These are phyloP conservation scores for Porpolomopsis calyptriformis DNA, from an alignment of 768 basidiomycete genomes.

Conservation along the genomic window DNA sequence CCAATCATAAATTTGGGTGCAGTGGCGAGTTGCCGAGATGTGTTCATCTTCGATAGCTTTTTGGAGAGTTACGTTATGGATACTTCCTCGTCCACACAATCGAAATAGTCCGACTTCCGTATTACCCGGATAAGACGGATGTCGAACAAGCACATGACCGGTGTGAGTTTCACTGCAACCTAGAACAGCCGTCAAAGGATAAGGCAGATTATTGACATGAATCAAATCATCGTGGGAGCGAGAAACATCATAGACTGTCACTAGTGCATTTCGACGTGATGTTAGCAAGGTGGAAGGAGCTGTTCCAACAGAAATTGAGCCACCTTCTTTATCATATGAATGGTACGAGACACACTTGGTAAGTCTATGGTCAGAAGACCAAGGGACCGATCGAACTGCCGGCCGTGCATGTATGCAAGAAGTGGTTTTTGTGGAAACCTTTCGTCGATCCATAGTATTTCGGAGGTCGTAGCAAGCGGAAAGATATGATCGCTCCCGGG, in stretches of 20 bases:
- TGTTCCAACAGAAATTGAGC: conserved; percentile 16
- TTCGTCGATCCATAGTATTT: conserved; percentile 62
- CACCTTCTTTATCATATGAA: not conserved
- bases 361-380: conserved; percentile 29
- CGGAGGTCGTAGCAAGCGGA: conserved; percentile 47
- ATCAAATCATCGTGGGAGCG: conserved; percentile 29
- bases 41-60: conserved; percentile 10
- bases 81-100: conserved; percentile 36
- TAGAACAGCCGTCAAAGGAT: conserved; percentile 26
- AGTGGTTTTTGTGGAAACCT: conserved; percentile 49
- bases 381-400: conserved; percentile 52
- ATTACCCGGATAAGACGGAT: conserved; percentile 17
- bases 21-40: not conserved
- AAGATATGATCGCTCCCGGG: conserved; percentile 32
- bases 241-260: conserved; percentile 57
- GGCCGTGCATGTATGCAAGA: conserved; percentile 49
- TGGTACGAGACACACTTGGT: not conserved
- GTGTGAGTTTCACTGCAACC: conserved; percentile 16
- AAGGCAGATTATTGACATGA: conserved; percentile 36
- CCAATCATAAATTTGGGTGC: conserved; percentile 24
- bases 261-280: conserved; percentile 46
- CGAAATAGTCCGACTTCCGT: conserved; percentile 31
- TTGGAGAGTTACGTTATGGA: conserved; percentile 34
- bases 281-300: conserved; percentile 45
- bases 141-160: conserved; percentile 26